Percentiles rank a stretch among this genome's conserved stretches.
These are phyloP conservation scores for Xylaria bambusicola DNA, from an alignment of 495 filamentous ascomycete genomes.

Conservation along the genomic window DNA sequence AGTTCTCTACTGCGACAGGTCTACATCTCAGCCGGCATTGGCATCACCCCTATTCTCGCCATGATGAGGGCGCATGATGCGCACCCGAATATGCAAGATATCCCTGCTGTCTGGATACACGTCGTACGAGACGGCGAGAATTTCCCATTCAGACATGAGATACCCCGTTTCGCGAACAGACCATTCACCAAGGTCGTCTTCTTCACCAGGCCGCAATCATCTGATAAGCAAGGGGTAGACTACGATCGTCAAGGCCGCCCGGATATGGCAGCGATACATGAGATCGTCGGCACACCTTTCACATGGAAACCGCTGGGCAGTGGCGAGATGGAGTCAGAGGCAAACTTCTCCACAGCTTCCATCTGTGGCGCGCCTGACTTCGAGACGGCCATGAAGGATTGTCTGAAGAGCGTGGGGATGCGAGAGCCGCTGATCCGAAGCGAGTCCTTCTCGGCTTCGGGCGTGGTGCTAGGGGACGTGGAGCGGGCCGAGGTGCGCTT, in stretches of 20 bases:
- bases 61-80: slow-evolving; percentile 16
- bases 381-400: slow-evolving; percentile 4
- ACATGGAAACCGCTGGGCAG: slow-evolving; percentile 10
- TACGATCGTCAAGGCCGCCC: slow-evolving; percentile 15
- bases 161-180: slow-evolving; percentile 5
- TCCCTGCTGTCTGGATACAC: slow-evolving; percentile 14
- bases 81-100: slow-evolving; percentile 1
- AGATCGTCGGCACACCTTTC: slow-evolving; percentile 7
- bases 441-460: slow-evolving; percentile 17
- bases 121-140: slow-evolving; percentile 4
- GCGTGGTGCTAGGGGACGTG: slow-evolving; percentile 12
- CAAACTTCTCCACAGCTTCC: slow-evolving; percentile 4
- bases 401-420: not conserved
- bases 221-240: slow-evolving; percentile 5
- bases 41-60: slow-evolving; percentile 20
- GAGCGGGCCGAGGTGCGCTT: slow-evolving; percentile 9
- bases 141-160: slow-evolving; percentile 7
- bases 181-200: slow-evolving; percentile 5
- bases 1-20: slow-evolving; percentile 4
- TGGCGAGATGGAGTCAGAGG: slow-evolving; percentile 10
- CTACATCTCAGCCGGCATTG: slow-evolving; percentile 14
- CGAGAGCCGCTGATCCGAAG: slow-evolving; percentile 1
- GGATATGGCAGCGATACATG: not conserved
- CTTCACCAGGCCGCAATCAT: slow-evolving; percentile 11
- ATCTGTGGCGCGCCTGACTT: slow-evolving; percentile 12